A percentile compares a stretch with the other conserved stretches of the same genome.
phyloP scores from a whole-genome alignment of 345 rosid genomes.

The Lumnitzera racemosa region DNA sequence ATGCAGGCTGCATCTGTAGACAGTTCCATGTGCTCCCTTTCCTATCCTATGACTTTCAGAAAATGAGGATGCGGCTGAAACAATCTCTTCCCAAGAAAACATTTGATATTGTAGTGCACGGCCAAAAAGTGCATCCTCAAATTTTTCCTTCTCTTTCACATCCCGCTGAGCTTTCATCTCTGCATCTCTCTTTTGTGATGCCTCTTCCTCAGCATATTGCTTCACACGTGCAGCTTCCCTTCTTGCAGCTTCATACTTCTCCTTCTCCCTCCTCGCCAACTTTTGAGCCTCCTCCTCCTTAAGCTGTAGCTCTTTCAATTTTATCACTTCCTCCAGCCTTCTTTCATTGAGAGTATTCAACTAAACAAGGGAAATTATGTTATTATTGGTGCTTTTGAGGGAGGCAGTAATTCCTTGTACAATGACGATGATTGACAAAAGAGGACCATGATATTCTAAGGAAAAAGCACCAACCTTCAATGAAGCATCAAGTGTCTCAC shows the following conservation, averaged over 20 bases:
- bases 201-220: constrained; percentile 43
- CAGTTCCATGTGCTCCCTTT: constrained; percentile 76
- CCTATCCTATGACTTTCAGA: constrained; percentile 67
- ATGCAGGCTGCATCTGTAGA: constrained; percentile 59
- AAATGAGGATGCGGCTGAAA: constrained; percentile 69
- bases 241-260: constrained; percentile 45
- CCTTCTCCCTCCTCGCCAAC: constrained; percentile 50
- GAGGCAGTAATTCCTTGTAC: not conserved
- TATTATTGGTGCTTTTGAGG: not conserved
- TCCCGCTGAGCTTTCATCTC: constrained; percentile 49
- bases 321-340: constrained; percentile 43
- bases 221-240: constrained; percentile 42
- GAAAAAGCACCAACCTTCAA: constrained; percentile 47
- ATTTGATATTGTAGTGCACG: constrained; percentile 38
- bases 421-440: not conserved
- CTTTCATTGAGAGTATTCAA: constrained; percentile 36
- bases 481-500: constrained; percentile 70
- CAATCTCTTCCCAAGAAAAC: constrained; percentile 80
- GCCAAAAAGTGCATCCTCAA: constrained; percentile 52
- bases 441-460: not conserved
- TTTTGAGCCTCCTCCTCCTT: constrained; percentile 53
- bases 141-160: constrained; percentile 62
- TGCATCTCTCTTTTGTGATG: constrained; percentile 41
- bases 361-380: constrained; percentile 25
- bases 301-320: constrained; percentile 39